phyloP scores from a whole-genome alignment of 164 flowering plant genomes.

The Vitis riparia region DNA sequence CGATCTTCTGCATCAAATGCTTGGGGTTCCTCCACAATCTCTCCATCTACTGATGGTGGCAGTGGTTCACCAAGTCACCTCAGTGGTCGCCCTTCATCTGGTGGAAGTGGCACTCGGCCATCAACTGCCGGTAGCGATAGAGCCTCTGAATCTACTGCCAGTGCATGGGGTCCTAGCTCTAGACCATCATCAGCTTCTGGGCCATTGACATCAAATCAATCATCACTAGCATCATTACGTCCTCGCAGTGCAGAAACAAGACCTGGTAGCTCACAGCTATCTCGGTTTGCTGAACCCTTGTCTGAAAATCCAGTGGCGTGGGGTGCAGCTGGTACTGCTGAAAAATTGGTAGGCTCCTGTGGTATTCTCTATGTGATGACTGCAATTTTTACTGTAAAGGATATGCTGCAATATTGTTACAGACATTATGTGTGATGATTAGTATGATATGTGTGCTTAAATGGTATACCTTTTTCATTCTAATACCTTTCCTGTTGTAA shows the following conservation, averaged over 20 bases:
- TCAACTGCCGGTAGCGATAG: slow-evolving; percentile 93
- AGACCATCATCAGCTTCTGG: slow-evolving; percentile 98
- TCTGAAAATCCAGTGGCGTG: slow-evolving; percentile 66
- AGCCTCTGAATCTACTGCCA: slow-evolving; percentile 55
- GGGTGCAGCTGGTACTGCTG: slow-evolving; percentile 58
- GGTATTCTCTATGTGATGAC: too few species aligned
- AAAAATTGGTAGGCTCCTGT: slow-evolving; percentile 57
- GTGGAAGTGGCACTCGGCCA: slow-evolving; percentile 88
- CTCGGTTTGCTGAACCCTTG: slow-evolving; percentile 84
- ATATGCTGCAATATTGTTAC: neutral
- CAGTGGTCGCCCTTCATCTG: slow-evolving; percentile 89
- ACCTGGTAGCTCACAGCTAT: slow-evolving; percentile 91
- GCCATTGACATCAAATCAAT: slow-evolving; percentile 55
- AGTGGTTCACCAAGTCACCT: slow-evolving; percentile 62
- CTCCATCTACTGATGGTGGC: slow-evolving; percentile 64
- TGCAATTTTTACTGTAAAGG: neutral
- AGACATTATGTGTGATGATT: neutral
- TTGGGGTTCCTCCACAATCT: slow-evolving; percentile 71
- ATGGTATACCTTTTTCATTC: neutral
- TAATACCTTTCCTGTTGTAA: neutral
- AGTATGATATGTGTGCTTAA: neutral
- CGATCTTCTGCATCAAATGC: slow-evolving; percentile 67
- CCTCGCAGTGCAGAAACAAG: slow-evolving; percentile 96
- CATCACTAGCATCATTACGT: slow-evolving; percentile 56
- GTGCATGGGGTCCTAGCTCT: slow-evolving; percentile 76